These are phyloP conservation scores for Monosporascus ibericus DNA, from an alignment of 2,329 filamentous ascomycete species.

Conservation along the genomic window DNA sequence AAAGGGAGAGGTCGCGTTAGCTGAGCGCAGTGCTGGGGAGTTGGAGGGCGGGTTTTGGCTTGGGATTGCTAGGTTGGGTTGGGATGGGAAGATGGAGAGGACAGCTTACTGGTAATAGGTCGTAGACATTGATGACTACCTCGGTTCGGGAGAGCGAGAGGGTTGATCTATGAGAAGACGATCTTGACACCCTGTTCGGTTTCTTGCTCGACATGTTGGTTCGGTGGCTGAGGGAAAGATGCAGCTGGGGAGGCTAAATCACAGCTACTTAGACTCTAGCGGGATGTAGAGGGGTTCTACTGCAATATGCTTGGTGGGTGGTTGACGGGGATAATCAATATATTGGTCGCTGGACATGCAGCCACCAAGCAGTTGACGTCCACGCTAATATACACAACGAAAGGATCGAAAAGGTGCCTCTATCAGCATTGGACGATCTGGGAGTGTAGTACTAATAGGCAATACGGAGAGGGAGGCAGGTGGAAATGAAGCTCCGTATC, in stretches of 20 bases:
- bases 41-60: background rate
- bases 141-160: conserved; percentile 67
- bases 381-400: background rate
- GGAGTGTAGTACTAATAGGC: too few relatives aligned
- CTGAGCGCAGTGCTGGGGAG: background rate
- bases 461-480: too few relatives aligned
- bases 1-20: conserved; percentile 1
- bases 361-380: background rate
- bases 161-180: conserved; percentile 53
- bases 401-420: background rate
- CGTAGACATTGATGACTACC: conserved; percentile 71
- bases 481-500: too few relatives aligned
- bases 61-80: background rate
- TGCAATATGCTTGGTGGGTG: background rate
- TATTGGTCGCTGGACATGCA: background rate
- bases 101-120: conserved; percentile 61
- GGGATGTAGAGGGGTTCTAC: background rate
- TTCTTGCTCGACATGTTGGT: conserved; percentile 38
- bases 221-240: background rate
- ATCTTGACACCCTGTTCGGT: conserved; percentile 28
- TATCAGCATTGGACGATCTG: background rate
- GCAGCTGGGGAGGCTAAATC: background rate
- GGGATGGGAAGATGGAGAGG: background rate
- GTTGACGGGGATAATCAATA: background rate
- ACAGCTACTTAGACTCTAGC: too few relatives aligned